Conservation (phyloP, 2,329 filamentous ascomycete genomes). For the Alternaria hordeiaustralica region DNA sequence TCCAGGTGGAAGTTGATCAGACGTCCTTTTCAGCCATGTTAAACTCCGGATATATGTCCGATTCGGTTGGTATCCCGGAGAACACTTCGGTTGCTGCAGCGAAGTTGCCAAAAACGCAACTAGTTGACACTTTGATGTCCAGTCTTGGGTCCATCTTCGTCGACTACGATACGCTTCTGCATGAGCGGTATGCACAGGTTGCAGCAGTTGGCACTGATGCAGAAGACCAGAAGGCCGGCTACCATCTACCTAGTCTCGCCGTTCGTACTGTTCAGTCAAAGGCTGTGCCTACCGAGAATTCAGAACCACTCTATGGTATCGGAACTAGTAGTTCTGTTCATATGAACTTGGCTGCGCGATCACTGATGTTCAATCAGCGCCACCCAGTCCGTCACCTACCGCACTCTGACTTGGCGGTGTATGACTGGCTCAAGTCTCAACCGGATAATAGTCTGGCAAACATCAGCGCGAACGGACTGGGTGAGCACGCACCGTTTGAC, state of each 20-base stretch:
- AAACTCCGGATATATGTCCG: not conserved
- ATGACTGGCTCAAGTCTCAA: not conserved
- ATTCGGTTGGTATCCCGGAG: not conserved
- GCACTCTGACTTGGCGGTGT: not conserved
- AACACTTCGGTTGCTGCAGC: not conserved
- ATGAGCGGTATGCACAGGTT: not conserved
- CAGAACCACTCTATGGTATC: not conserved
- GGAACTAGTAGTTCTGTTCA: not conserved
- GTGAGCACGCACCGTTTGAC: not conserved
- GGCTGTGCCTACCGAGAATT: fast-evolving
- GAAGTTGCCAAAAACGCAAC: not conserved
- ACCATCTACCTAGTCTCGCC: not conserved
- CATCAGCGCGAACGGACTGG: not conserved
- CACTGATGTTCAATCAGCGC: not conserved
- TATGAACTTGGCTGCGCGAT: fast-evolving
- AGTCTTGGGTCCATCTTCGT: fast-evolving
- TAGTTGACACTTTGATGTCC: not conserved
- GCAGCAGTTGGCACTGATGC: not conserved
- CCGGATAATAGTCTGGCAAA: fast-evolving
- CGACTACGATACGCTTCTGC: fast-evolving
- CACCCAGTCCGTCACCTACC: not conserved
- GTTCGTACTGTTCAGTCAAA: not conserved
- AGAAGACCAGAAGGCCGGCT: not conserved
- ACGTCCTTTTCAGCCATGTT: not conserved
- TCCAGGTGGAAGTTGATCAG: not conserved